Percentiles rank a stretch among this genome's conserved stretches.
Evolutionary conservation across 371 early-diverging fungal genomes (phyloP).

Genomic region (Mucor piriformis): DNA sequence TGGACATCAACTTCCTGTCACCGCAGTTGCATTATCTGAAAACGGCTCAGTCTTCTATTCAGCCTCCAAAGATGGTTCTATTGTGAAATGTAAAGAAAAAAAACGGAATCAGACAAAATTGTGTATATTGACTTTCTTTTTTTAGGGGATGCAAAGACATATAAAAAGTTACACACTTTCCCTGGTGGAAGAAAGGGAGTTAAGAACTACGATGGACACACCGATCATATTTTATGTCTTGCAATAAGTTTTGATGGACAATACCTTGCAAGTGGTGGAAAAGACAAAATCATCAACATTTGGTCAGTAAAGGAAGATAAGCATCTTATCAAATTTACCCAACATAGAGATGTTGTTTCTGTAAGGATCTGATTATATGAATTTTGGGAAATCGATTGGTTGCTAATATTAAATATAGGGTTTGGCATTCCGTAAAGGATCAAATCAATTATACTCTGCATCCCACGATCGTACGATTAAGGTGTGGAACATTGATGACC

Average conservation of each 20-base stretch:
- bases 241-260: conserved; percentile 84
- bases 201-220: conserved; percentile 79
- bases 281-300: conserved; percentile 87
- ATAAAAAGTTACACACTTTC: conserved; percentile 63
- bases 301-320: conserved; percentile 83
- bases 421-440: conserved; percentile 84
- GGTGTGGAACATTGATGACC: conserved; percentile 92
- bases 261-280: conserved; percentile 84
- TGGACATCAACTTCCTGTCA: conserved; percentile 80
- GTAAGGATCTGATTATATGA: conserved; percentile 34
- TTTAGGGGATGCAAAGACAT: conserved; percentile 62
- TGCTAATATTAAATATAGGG: conserved; percentile 41
- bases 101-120: neutral
- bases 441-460: conserved; percentile 89
- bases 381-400: neutral
- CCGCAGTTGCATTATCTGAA: conserved; percentile 75
- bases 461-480: conserved; percentile 94
- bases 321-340: conserved; percentile 75
- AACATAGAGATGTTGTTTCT: conserved; percentile 91
- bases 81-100: conserved; percentile 76
- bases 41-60: conserved; percentile 76
- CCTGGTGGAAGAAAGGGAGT: conserved; percentile 79
- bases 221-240: conserved; percentile 77
- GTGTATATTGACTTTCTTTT: neutral
- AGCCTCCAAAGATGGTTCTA: conserved; percentile 88